phyloP scores from a whole-genome alignment of 257 asterid species.

The Verbascum thapsus region DNA sequence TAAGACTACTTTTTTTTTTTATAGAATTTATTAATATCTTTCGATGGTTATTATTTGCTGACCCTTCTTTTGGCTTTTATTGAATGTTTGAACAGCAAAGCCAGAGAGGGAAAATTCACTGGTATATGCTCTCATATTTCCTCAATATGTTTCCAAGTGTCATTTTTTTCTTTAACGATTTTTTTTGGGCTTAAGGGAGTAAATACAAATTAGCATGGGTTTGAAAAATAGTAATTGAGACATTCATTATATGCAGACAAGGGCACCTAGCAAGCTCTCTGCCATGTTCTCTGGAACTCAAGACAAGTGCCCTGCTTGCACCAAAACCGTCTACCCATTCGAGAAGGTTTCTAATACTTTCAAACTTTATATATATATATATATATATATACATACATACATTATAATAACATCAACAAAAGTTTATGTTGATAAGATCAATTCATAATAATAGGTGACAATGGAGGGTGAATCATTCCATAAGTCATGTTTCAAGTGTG shows the following conservation, averaged over 20 bases:
- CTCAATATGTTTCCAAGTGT: not conserved
- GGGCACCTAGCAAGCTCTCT: conserved; percentile 51
- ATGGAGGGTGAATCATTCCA: conserved; percentile 53
- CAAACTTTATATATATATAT: not conserved
- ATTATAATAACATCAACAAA: too few species aligned
- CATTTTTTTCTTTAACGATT: not conserved
- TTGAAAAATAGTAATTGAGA: not conserved
- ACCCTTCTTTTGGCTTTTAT: not conserved
- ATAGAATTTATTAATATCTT: not conserved
- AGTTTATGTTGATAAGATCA: too few species aligned
- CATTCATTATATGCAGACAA: conserved; percentile 21
- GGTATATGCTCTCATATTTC: conserved; percentile 27
- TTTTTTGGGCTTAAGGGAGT: too few species aligned
- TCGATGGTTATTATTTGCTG: not conserved
- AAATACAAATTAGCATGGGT: too few species aligned
- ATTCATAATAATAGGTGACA: conserved; percentile 28
- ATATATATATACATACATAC: too few species aligned
- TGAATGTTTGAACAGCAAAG: conserved; percentile 31
- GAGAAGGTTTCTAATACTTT: conserved; percentile 42
- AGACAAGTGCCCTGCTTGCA: conserved; percentile 48
- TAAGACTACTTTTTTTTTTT: conserved; percentile 11
- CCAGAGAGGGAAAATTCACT: conserved; percentile 39
- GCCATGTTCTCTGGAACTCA: conserved; percentile 51
- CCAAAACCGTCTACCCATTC: conserved; percentile 52
- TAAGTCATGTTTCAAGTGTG: conserved; percentile 55